Evolutionary conservation across 176 grass and related monocot genomes (phyloP).

Genomic region (Ananas comosus): DNA sequence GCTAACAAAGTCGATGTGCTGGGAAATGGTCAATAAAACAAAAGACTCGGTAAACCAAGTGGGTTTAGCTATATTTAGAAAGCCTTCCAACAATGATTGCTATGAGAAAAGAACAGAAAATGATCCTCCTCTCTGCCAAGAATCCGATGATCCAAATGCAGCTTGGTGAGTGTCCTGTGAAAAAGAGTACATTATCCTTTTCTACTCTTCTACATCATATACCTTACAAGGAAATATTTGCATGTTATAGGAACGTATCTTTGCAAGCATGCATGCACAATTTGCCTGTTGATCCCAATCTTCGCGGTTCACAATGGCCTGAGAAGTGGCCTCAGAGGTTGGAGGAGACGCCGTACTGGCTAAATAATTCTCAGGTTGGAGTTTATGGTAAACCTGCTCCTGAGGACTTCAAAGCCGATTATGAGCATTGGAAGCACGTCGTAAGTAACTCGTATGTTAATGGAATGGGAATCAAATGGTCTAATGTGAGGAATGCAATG

Average conservation of each 20-base stretch:
- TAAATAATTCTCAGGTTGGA: constrained; percentile 58
- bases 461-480: constrained; percentile 88
- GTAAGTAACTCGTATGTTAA: constrained; percentile 59
- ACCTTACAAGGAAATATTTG: not conserved
- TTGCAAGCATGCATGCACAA: constrained; percentile 86
- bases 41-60: constrained; percentile 59
- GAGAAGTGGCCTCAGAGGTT: constrained; percentile 53
- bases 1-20: constrained; percentile 80
- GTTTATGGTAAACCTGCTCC: constrained; percentile 89
- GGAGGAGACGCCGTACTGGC: constrained; percentile 56
- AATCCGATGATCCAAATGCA: constrained; percentile 80
- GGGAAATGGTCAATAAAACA: constrained; percentile 78
- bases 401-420: constrained; percentile 61
- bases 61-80: constrained; percentile 63
- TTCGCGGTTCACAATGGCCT: constrained; percentile 61
- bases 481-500: constrained; percentile 71
- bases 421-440: constrained; percentile 63
- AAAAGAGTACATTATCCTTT: constrained; percentile 1
- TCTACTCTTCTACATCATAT: not conserved
- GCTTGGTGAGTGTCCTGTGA: constrained; percentile 42
- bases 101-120: constrained; percentile 41
- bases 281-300: constrained; percentile 23
- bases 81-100: constrained; percentile 57
- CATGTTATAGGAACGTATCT: constrained; percentile 55
- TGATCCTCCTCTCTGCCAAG: constrained; percentile 48